Conservation (phyloP, 1,284 basidiomycete species). For the Anthracocystis setariae region DNA sequence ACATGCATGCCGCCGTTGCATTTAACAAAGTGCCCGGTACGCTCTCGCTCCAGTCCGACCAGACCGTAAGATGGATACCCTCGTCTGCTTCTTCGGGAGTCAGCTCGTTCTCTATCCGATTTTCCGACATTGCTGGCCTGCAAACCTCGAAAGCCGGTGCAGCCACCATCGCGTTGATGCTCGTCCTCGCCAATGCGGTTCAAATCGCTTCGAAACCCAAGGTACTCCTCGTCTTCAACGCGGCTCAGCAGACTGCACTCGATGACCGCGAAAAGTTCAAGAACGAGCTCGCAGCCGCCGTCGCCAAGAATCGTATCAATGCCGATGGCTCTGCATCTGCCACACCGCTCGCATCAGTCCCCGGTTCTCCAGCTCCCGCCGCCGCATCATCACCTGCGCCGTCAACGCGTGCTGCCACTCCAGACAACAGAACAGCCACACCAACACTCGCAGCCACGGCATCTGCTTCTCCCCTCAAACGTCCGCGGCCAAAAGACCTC, state of each 20-base stretch:
- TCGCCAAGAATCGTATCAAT: constrained; percentile 29
- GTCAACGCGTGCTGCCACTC: constrained; percentile 22
- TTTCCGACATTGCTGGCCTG: constrained; percentile 48
- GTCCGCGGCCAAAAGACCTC: constrained; percentile 5
- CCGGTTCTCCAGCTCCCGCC: constrained; percentile 22
- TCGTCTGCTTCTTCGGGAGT: constrained; percentile 44
- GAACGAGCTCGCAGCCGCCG: constrained; percentile 47
- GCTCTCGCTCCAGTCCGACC: constrained; percentile 31
- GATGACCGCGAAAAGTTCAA: constrained; percentile 57
- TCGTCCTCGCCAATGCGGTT: constrained; percentile 43
- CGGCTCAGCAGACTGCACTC: constrained; percentile 44
- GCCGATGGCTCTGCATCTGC: constrained; percentile 12
- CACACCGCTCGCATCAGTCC: background rate
- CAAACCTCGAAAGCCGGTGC: constrained; percentile 57
- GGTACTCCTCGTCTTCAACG: constrained; percentile 53
- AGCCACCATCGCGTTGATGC: constrained; percentile 54
- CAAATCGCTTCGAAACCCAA: constrained; percentile 44
- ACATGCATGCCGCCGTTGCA: constrained; percentile 50
- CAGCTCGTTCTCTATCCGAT: constrained; percentile 34
- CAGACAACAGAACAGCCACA: constrained; percentile 14
- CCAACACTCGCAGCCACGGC: constrained; percentile 3
- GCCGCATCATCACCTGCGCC: constrained; percentile 1
- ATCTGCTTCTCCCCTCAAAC: constrained; percentile 3
- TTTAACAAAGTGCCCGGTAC: constrained; percentile 57
- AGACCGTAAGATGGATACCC: constrained; percentile 45